These are phyloP conservation scores for Microcos paniculata DNA, from an alignment of 345 rosid genomes.

Conservation along the genomic window DNA sequence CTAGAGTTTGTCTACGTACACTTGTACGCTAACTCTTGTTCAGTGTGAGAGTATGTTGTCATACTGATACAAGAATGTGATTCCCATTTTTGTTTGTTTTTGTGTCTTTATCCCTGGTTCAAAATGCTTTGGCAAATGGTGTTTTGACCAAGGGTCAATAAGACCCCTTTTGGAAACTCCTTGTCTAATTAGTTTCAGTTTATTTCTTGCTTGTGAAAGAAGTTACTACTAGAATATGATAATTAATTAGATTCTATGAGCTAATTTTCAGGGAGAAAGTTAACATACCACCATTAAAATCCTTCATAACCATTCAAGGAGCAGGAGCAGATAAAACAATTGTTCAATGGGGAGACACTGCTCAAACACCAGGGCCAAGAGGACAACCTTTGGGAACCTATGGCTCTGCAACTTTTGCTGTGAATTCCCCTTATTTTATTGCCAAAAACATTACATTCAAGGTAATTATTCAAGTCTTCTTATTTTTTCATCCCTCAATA, in stretches of 20 bases:
- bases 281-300: constrained; percentile 67
- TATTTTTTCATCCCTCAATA: too few species aligned
- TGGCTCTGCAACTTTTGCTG: constrained; percentile 89
- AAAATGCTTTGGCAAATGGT: constrained; percentile 72
- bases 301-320: constrained; percentile 86
- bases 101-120: constrained; percentile 53
- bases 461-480: constrained; percentile 33
- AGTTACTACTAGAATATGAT: background rate
- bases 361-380: constrained; percentile 67
- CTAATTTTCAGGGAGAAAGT: constrained; percentile 72
- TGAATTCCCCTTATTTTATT: constrained; percentile 79
- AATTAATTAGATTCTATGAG: background rate
- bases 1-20: constrained; percentile 13
- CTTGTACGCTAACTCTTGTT: background rate
- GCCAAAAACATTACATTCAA: constrained; percentile 95
- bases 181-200: background rate
- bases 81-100: background rate
- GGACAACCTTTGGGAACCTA: constrained; percentile 79
- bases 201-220: background rate
- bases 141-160: constrained; percentile 27
- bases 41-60: background rate
- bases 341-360: constrained; percentile 96
- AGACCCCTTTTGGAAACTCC: background rate
- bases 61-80: background rate
- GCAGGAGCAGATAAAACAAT: constrained; percentile 87